Evolutionary conservation across 2,329 filamentous ascomycete genomes (phyloP).

Genomic region (Curvularia verruculosa): DNA sequence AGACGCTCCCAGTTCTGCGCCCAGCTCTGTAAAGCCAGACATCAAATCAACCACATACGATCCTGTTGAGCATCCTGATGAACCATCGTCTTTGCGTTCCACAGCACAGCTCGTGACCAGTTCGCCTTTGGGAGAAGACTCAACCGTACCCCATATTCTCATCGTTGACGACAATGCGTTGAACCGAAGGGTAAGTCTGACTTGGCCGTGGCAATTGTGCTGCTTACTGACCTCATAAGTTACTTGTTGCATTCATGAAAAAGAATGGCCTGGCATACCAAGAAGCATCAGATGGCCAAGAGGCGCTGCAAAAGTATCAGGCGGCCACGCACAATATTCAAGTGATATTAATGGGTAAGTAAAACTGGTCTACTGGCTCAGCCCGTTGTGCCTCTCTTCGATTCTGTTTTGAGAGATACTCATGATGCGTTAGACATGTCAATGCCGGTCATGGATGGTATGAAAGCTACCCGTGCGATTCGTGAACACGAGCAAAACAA

Average conservation of each 20-base stretch:
- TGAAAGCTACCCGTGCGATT: constrained; percentile 43
- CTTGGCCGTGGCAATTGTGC: too few relatives aligned
- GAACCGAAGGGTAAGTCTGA: constrained; percentile 42
- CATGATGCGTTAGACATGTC: constrained; percentile 36
- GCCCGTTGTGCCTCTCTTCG: not conserved
- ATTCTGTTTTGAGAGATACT: not conserved
- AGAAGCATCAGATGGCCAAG: constrained; percentile 43
- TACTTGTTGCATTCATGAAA: constrained; percentile 42
- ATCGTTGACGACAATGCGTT: constrained; percentile 50
- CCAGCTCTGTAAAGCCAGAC: not conserved
- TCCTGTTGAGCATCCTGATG: not conserved
- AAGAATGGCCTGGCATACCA: constrained; percentile 30
- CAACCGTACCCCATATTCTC: constrained; percentile 28
- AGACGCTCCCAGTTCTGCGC: not conserved
- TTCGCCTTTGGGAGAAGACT: not conserved
- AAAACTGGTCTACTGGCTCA: not conserved
- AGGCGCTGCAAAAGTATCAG: constrained; percentile 39
- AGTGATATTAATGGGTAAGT: constrained; percentile 43
- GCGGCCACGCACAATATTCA: constrained; percentile 21
- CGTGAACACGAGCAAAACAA: constrained; percentile 36
- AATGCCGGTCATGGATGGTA: constrained; percentile 48
- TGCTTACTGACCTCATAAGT: constrained; percentile 24
- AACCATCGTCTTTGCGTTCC: not conserved
- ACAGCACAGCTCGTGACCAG: not conserved
- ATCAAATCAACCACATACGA: not conserved